Evolutionary conservation across 768 basidiomycete genomes (phyloP).

Genomic region (Boletus bicolor): DNA sequence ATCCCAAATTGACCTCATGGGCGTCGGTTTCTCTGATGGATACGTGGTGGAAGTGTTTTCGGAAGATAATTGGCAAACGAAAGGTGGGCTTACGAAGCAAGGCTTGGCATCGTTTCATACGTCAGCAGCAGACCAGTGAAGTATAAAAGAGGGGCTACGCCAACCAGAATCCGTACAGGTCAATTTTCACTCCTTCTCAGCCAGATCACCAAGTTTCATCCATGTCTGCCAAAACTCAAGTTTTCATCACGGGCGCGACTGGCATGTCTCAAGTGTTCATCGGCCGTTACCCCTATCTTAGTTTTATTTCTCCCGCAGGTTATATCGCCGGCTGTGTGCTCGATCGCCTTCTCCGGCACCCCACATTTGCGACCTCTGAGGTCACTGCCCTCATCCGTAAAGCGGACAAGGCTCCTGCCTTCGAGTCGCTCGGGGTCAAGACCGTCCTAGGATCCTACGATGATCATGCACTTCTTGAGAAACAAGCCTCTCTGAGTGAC

Average conservation of each 20-base stretch:
- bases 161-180: neutral
- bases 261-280: slow-evolving; percentile 4
- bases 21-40: neutral
- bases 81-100: slow-evolving; percentile 5
- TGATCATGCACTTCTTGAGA: slow-evolving; percentile 41
- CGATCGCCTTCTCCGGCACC: slow-evolving; percentile 29
- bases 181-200: neutral
- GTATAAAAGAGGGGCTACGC: slow-evolving; percentile 6
- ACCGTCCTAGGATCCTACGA: slow-evolving; percentile 42
- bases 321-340: slow-evolving; percentile 35
- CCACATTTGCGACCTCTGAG: slow-evolving; percentile 19
- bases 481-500: slow-evolving; percentile 43
- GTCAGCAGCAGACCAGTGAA: neutral
- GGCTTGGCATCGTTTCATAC: neutral
- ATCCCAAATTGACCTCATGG: neutral
- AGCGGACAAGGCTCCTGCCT: slow-evolving; percentile 18
- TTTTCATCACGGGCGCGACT: slow-evolving; percentile 22
- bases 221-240: slow-evolving; percentile 21
- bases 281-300: neutral
- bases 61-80: no score
- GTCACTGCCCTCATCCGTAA: slow-evolving; percentile 33
- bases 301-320: slow-evolving; percentile 12
- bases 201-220: neutral
- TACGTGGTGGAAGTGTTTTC: neutral
- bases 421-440: slow-evolving; percentile 27